Conservation (phyloP, 2,329 filamentous ascomycete genomes). For the Drechslerella stenobrocha region DNA sequence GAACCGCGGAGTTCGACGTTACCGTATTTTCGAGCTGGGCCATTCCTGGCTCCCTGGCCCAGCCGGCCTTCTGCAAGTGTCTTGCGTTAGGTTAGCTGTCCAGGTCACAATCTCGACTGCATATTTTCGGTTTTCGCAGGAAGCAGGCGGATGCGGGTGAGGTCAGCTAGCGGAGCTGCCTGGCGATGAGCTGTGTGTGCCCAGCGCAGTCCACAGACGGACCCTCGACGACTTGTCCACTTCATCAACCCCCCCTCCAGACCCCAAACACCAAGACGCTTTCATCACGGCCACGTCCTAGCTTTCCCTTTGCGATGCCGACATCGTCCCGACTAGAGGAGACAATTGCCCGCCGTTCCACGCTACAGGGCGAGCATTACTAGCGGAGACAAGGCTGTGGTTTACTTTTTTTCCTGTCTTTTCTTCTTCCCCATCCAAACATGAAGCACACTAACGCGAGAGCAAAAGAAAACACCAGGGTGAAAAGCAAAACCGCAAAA, state of each 20-base stretch:
- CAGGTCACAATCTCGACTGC: conserved; percentile 35
- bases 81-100: conserved; percentile 10
- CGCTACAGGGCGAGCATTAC: conserved; percentile 34
- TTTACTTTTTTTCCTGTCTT: conserved; percentile 2
- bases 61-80: conserved; percentile 31
- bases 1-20: neutral
- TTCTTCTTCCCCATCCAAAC: neutral
- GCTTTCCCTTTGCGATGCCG: conserved; percentile 13
- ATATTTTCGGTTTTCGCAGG: conserved; percentile 45
- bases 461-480: neutral
- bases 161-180: conserved; percentile 34
- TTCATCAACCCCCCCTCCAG: neutral
- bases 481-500: conserved; percentile 1
- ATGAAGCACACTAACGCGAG: conserved; percentile 7
- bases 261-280: neutral
- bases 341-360: conserved; percentile 31
- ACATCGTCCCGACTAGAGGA: conserved; percentile 22
- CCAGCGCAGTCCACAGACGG: neutral
- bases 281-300: neutral
- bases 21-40: neutral
- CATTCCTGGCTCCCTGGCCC: conserved; percentile 33
- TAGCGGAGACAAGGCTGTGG: conserved; percentile 26
- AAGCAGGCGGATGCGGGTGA: conserved; percentile 48
- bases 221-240: neutral
- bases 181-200: neutral